phyloP scores from a whole-genome alignment of 78 protist genomes.

The Dictyostelium discoideum region DNA sequence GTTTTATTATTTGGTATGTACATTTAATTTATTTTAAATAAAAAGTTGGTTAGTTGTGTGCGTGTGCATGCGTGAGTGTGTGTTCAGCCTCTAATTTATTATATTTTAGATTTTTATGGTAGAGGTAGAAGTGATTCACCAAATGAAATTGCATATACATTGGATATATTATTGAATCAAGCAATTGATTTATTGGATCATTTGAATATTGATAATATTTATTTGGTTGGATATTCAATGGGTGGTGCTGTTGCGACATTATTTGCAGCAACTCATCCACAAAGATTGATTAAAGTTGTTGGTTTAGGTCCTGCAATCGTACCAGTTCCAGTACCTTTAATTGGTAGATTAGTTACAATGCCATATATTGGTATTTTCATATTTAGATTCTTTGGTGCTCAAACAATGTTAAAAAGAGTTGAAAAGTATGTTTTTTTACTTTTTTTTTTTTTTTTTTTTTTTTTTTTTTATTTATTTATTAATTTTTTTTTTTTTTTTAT shows the following conservation, averaged over 20 bases:
- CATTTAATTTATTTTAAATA: no score
- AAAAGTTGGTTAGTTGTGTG: no score
- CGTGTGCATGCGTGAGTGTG: no score
- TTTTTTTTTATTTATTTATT: not conserved
- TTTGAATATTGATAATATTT: conserved; percentile 16
- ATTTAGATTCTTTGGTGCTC: conserved; percentile 12
- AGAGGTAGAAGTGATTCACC: conserved; percentile 52
- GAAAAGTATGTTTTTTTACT: not conserved
- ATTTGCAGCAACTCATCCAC: conserved; percentile 31
- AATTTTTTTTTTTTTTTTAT: not conserved
- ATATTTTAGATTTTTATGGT: conserved; percentile 35
- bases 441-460: no score
- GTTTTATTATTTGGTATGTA: conserved; percentile 24
- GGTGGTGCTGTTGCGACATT: conserved; percentile 65
- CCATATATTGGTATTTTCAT: conserved; percentile 49
- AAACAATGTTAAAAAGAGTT: not conserved
- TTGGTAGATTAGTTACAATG: conserved; percentile 10
- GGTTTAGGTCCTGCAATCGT: conserved; percentile 35
- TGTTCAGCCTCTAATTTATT: no score
- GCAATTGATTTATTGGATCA: conserved; percentile 33
- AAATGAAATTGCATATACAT: not conserved
- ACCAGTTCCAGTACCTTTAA: conserved; percentile 21
- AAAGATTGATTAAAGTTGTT: not conserved
- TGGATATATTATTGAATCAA: conserved; percentile 21
- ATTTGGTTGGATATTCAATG: conserved; percentile 53